These are phyloP conservation scores for Penicillium turbatum DNA, from an alignment of 495 filamentous ascomycete genomes.

Conservation along the genomic window DNA sequence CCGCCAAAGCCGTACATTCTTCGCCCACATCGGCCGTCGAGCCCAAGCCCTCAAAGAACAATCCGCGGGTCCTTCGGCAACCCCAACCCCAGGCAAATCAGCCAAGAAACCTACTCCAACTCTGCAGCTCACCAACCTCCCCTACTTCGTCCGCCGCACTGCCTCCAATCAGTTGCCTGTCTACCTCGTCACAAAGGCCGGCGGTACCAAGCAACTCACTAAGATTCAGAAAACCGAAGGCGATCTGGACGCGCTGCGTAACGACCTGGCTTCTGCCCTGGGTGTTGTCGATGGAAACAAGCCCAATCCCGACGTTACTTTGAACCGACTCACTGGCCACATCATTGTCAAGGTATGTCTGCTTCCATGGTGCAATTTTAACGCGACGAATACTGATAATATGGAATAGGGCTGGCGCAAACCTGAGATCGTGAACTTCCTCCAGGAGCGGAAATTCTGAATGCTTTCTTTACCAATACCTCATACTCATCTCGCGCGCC, in stretches of 20 bases:
- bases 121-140: constrained; percentile 41
- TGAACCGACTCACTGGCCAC: constrained; percentile 60
- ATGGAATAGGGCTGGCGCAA: constrained; percentile 47
- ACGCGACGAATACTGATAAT: background rate
- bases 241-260: constrained; percentile 52
- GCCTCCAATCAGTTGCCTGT: constrained; percentile 67
- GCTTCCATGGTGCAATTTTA: background rate
- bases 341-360: constrained; percentile 57
- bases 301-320: constrained; percentile 40
- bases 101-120: constrained; percentile 17
- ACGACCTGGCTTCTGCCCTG: constrained; percentile 45
- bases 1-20: constrained; percentile 39
- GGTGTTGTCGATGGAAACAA: constrained; percentile 40
- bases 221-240: constrained; percentile 75
- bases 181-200: constrained; percentile 70
- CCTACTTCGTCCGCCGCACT: constrained; percentile 74
- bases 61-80: constrained; percentile 23
- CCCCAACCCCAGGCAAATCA: constrained; percentile 23
- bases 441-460: constrained; percentile 47
- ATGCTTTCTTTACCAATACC: constrained; percentile 5
- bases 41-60: constrained; percentile 39
- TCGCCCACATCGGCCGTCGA: constrained; percentile 39
- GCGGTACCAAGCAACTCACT: constrained; percentile 74
- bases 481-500: background rate
- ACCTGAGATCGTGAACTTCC: constrained; percentile 45